These are phyloP conservation scores for Boletus subparvulus DNA, from an alignment of 768 basidiomycete species.

Conservation along the genomic window DNA sequence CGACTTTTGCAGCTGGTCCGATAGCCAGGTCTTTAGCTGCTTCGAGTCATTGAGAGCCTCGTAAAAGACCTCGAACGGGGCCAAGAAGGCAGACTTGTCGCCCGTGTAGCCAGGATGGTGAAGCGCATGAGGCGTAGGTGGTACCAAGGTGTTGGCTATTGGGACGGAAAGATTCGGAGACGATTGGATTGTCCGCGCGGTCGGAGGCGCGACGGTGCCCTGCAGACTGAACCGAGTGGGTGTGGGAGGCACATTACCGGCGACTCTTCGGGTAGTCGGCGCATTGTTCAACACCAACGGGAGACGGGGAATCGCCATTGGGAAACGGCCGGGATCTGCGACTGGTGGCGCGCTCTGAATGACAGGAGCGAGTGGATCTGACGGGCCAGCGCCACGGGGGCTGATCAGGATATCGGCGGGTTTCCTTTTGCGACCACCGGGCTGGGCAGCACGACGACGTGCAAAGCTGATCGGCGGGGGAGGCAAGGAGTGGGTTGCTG, in stretches of 20 bases:
- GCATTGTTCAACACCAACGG: slow-evolving; percentile 47
- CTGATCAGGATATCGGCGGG: slow-evolving; percentile 80
- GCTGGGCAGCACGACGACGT: slow-evolving; percentile 64
- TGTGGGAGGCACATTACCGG: slow-evolving; percentile 67
- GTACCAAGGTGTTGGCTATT: slow-evolving; percentile 64
- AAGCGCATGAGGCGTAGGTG: slow-evolving; percentile 67
- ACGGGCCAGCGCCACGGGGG: slow-evolving; percentile 54
- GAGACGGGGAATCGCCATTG: slow-evolving; percentile 68
- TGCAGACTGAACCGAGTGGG: slow-evolving; percentile 62
- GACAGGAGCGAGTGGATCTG: slow-evolving; percentile 58
- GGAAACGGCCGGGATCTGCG: slow-evolving; percentile 43
- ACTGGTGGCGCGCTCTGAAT: slow-evolving; percentile 79
- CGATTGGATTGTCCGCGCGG: slow-evolving; percentile 40
- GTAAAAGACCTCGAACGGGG: slow-evolving; percentile 82
- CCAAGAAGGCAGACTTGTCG: slow-evolving; percentile 75
- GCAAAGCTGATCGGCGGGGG: slow-evolving; percentile 78
- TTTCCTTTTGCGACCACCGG: slow-evolving; percentile 63
- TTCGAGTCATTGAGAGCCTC: slow-evolving; percentile 80
- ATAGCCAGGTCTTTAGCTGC: slow-evolving; percentile 74
- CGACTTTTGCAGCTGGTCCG: slow-evolving; percentile 68
- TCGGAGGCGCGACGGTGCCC: slow-evolving; percentile 23
- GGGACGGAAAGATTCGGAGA: slow-evolving; percentile 63
- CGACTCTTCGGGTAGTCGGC: slow-evolving; percentile 50
- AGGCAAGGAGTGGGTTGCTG: slow-evolving; percentile 45
- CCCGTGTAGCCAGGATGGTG: slow-evolving; percentile 59